Base-by-base conservation (phyloP, 1,284 basidiomycete genomes). In the Leccinum subrobustum region DNA sequence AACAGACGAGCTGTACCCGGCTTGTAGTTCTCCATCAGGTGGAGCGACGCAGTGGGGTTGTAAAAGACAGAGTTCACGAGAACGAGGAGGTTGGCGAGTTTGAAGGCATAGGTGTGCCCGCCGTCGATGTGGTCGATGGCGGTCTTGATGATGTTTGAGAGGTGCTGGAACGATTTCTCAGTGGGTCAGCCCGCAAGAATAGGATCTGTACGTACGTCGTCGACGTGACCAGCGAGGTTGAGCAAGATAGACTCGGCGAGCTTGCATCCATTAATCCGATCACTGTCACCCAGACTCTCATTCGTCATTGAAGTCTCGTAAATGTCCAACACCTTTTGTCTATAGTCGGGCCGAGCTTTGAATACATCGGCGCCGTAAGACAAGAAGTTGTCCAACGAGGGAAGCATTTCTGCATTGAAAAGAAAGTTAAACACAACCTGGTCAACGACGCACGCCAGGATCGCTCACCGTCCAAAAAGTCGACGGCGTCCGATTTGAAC, bases 301-400 rank as follows among this genome's bases (percentile, higher is more conserved):
- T 82, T 87, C 1, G 81, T 85, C 75, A 95, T 87, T 7, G 88
- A 82, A 1, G 87, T 92, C 48, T 85, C 83, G 72, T 92, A 96
- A 69, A 96, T 92, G 69, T 96, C 93, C 57, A 95, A 76, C 31
- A 91, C 76, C 86, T 93, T 93, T 66, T 86, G 82, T 69, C 87
- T 84, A 76, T 96, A 95, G 66, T 93, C 90, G 0, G 83, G 75
- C 55, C 86, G 87, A 35, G 82, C 71, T 68, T 88, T 87, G 75
- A 96, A 88, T 12, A 86, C 78, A 12, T 93, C 90, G 18, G 84
- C 81, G 9, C 94, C 94, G 70, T 88, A 96, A 12, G 91, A 92
- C 57, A 96, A 81, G 73, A 94, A 93, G 79, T 96, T 96, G 79
- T 95, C 93, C 59, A 96, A 77, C 3, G 91, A 88, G 7, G 92